Evolutionary conservation across 73 alveolate species (phyloP), one percentile per base, ranked within the genome.

Genomic region (Paramecium bursaria): DNA sequence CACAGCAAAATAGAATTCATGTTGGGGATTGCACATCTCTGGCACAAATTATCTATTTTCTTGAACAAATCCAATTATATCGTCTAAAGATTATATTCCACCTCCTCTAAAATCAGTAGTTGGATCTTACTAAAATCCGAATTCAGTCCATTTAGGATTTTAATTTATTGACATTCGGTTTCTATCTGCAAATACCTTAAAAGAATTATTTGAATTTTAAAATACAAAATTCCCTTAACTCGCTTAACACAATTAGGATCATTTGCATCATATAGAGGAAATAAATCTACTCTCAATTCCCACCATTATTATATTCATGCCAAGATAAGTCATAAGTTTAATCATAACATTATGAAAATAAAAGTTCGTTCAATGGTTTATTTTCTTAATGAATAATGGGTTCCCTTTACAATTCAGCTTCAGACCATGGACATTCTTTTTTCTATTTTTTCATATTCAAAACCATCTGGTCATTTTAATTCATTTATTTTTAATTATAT

Each of bases 41-140:
- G 44, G 74, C 17, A 55, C 80, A 48, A 82, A 85, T 29, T 74
- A 79, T 74, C 85, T 91, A 80, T 82, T 31, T 75, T 91, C 86
- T 30, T 48, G 61, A 5, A 75, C 53, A 75, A 88, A 91, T 46
- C 88, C 85, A 30, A 75, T 88, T 86, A 91, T 91, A 15, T 88
- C 86, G 25, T 82, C 90, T 29, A 91, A 74, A 0, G 96, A 88
- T 76, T 74, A 85, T 4, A 91, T 73, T 0, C 96, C 96, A 7
- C 96, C 96, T 9, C 94, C 96, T 52, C 96, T 86, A 75, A 91
- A 91, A 75, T 91, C 96, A 1, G 93, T 88, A 31, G 94, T 53
- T 17, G 96, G 96, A 31, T 91, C 88, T 19, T 90, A 75, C 48
- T 91, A 88, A 60, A 91, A 91, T n/a, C 96, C 96, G 50, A 87